Base-by-base conservation (phyloP, 306 rosid genomes). In the Inga leiocalycina region DNA sequence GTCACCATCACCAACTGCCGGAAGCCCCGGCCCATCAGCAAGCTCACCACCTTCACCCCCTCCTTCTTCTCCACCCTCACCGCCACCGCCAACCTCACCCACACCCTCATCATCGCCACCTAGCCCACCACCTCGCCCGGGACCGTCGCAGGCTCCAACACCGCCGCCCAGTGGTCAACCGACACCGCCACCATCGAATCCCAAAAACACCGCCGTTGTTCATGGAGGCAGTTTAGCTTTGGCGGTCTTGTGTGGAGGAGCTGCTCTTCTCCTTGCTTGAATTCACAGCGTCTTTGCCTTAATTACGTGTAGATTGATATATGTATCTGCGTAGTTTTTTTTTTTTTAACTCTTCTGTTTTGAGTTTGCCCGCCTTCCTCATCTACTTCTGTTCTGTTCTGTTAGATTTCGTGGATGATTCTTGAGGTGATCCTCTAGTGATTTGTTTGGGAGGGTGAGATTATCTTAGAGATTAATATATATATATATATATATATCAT, bases 181-280 rank as follows among this genome's bases (percentile, higher is more conserved):
- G 17, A 9, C 39, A 9, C 83, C 91, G 48, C 78, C 4, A 12
- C 2, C 64, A 4, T 7, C 90, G 6, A 7, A 10, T 3, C 34
- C 82, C 3, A 78, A 2, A 51, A 68, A 45, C 27, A 72, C 19
- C 39, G 85, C 86, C 3, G 78, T 71, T 81, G 76, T 77, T 59
- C 86, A 80, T 49, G 89, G 87, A 78, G 85, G 82, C 77, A 84
- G 67, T 84, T 51, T 80, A 70, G 68, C 48, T 62, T 20, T 88
- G 88, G 46, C 76, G 19, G 85, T 87, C 48, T 66, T 89, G 22
- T 79, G 86, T 32, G 87, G 79, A 15, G 92, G 81, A 82, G 80
- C 76, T 76, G 90, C 86, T 6, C 48, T 84, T 62, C 74, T 89
- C 54, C 76, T 85, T 64, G 85, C 71, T 35, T 83, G 43, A 80